Base-by-base conservation (phyloP, 805 yeast species). In the Ogataea pini region DNA sequence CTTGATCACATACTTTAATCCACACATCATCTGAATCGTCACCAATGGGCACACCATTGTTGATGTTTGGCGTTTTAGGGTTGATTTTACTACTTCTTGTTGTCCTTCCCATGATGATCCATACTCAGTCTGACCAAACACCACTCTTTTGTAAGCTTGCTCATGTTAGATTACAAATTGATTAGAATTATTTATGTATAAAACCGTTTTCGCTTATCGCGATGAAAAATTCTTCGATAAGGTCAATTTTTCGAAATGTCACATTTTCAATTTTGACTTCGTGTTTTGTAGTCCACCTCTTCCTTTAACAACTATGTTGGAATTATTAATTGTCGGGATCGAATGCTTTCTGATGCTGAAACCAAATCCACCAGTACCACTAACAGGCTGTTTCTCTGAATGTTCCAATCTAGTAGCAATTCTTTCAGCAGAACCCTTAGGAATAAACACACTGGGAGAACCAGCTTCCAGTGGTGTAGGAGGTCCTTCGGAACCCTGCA, bases 11-110 rank as follows among this genome's bases (percentile, higher is more conserved):
- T 49, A 54, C 58, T 40, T 47, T 56, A 12, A 29, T 42, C 65
- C 65, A 61, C 3, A 61, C 37, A 44, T 60, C 64, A n/a, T 52
- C 55, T 1, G 56, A 44, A 46, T 60, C 55, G 43, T 61, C 64
- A 5, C 62, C 64, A 2, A 41, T 5, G n/a, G 44, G 20, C 7
- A 41, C n/a, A 3, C 48, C 51, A 49, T 37, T n/a, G 50, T 49
- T 4, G 33, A 22, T 17, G 1, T 14, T 12, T 3, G 38, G 7
- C 4, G 42, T 25, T 41, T 54, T 54, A 8, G 54, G 27, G 16
- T 44, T 51, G 28, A 37, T 7, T 20, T 19, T 39, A n/a, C 28
- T 25, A 7, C 14, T 18, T 27, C 42, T 25, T 16, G 17, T 42
- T 7, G 31, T 17, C 10, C 32, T 22, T 16, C 36, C 40, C 31